Percentiles rank a stretch among this genome's conserved stretches.
Evolutionary conservation across 805 yeast species (phyloP).

Genomic region (Ogataea nakhonphanomensis): DNA sequence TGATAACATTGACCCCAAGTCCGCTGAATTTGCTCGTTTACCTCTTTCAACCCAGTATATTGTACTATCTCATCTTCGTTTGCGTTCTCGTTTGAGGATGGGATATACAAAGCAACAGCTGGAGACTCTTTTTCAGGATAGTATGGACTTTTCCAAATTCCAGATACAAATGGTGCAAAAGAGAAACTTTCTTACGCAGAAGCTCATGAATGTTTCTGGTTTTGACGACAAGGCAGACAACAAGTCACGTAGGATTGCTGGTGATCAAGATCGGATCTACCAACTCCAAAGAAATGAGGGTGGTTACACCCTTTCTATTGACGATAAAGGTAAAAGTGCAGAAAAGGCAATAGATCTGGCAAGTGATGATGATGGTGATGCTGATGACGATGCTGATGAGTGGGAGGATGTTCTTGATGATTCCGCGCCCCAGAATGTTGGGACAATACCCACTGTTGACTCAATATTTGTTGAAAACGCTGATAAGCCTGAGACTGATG

Average conservation of each 20-base stretch:
- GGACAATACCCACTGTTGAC: conserved; percentile 18
- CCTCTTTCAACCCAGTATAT: conserved; percentile 87
- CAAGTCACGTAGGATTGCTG: conserved; percentile 63
- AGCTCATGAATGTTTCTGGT: conserved; percentile 78
- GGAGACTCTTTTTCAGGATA: conserved; percentile 73
- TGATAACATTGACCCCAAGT: conserved; percentile 77
- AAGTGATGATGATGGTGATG: conserved; percentile 39
- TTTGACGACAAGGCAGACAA: conserved; percentile 50
- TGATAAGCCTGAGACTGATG: conserved; percentile 10
- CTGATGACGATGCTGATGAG: conserved; percentile 47
- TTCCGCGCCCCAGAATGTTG: conserved; percentile 11
- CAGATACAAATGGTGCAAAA: conserved; percentile 92
- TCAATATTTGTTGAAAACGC: conserved; percentile 19
- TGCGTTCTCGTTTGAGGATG: conserved; percentile 87
- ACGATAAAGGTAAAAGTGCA: conserved; percentile 38
- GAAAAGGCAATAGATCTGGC: conserved; percentile 43
- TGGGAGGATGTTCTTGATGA: conserved; percentile 61
- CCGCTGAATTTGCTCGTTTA: conserved; percentile 69
- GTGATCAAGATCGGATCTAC: conserved; percentile 77
- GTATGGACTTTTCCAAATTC: conserved; percentile 87
- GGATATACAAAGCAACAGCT: conserved; percentile 92
- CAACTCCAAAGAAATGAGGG: conserved; percentile 69
- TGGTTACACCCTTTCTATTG: conserved; percentile 79
- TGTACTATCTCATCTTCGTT: conserved; percentile 74
- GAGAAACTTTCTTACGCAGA: conserved; percentile 86